Evolutionary conservation across 164 flowering plant genomes (phyloP), one percentile per base, ranked within the genome.

Genomic region (Chimonanthus praecox): DNA sequence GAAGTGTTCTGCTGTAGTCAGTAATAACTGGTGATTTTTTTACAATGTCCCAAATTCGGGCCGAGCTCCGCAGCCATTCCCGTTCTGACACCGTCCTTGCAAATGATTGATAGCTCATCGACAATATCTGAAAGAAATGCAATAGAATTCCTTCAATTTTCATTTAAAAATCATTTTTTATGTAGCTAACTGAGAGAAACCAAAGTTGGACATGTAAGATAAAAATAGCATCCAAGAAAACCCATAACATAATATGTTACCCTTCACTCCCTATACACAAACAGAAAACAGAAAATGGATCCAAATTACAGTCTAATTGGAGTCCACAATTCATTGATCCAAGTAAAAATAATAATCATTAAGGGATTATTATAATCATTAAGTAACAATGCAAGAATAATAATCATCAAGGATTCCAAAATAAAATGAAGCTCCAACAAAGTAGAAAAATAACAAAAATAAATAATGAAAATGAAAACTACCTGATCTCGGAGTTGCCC

Each of bases 1-100:
- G 94, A 8, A 94, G 90, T 5, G 84, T 82, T 78, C 69, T 86
- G 78, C 85, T 66, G 60, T 94, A 92, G 62, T 94, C 97, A 1
- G 89, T 78, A 72, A 94, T 84, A 13, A 87, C 79, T 4, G 92
- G 82, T 51, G 97, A 91, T 77, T 80, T 88, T 84, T 89, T 92
- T 72, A 94, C 86, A 11, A 81, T 75, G 16, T 91, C 97, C 98
- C 98, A 94, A 79, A 92, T 87, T 73, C 85, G 88, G 33, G 89
- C 90, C 15, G 92, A 85, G 81, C 88, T 94, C 79, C 83, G 86
- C 78, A 91, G 74, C 98, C 97, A 92, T 45, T 94, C 97, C 7
- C 97, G 89, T 69, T 94, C 97, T 0, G 97, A 87, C 13, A 92
- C 85, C 6, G 88, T 73, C 84, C 88, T 90, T 58, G 91, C 78